Percentiles rank a stretch among this genome's conserved stretches.
phyloP scores from a whole-genome alignment of 148 eudicot species.

The Gaultheria prostrata region DNA sequence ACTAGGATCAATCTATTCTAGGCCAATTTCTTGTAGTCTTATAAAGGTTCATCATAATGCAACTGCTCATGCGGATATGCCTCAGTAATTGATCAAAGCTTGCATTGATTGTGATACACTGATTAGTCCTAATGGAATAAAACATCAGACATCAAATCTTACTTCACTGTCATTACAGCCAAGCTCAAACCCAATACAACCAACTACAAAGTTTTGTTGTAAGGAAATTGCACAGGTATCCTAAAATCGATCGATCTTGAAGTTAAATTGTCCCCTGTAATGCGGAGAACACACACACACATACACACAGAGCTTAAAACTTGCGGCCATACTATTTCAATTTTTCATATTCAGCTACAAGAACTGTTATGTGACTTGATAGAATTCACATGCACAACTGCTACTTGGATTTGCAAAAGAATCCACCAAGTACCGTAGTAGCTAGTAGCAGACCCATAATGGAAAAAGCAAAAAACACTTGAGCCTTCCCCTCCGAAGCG shows the following conservation, averaged over 20 bases:
- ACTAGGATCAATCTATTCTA: background rate
- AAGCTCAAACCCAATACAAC: background rate
- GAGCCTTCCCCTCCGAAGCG: background rate
- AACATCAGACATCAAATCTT: background rate
- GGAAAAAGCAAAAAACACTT: background rate
- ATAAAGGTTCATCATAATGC: background rate
- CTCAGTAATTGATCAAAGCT: background rate
- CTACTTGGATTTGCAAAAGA: background rate
- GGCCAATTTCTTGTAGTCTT: background rate
- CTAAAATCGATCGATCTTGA: background rate
- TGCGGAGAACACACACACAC: background rate
- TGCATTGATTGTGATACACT: background rate
- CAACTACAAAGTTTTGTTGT: background rate
- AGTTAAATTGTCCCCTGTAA: background rate
- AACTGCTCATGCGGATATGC: background rate
- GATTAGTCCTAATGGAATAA: background rate
- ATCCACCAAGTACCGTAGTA: no score
- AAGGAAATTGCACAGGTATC: background rate
- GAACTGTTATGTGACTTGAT: no score
- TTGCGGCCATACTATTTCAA: background rate
- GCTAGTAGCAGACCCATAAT: background rate
- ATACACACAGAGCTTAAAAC: background rate
- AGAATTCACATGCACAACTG: background rate
- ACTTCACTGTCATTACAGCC: background rate
- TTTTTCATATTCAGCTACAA: background rate